A percentile compares a stretch with the other conserved stretches of the same genome.
phyloP scores from a whole-genome alignment of 164 flowering plant genomes.

The Warburgia ugandensis region DNA sequence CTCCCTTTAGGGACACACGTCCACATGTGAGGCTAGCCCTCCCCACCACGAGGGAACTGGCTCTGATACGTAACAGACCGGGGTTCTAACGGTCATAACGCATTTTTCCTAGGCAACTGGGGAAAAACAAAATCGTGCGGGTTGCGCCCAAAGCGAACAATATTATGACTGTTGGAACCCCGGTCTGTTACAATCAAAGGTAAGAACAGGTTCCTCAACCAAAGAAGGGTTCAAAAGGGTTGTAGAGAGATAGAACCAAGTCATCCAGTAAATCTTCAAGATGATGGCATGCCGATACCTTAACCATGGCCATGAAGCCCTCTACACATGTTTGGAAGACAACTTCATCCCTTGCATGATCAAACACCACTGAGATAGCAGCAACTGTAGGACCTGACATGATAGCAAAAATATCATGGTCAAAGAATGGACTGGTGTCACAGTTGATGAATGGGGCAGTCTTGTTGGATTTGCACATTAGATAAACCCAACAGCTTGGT shows the following conservation, averaged over 20 bases:
- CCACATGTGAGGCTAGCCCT: too few relatives aligned
- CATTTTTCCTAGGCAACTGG: too few relatives aligned
- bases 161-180: too few relatives aligned
- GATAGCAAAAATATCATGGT: constrained; percentile 36
- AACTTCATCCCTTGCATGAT: constrained; percentile 31
- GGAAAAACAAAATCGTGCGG: too few relatives aligned
- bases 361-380: constrained; percentile 38
- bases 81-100: too few relatives aligned
- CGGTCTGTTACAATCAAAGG: too few relatives aligned
- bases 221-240: constrained; percentile 27
- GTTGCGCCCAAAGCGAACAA: too few relatives aligned
- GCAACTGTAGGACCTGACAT: constrained; percentile 43
- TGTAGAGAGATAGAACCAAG: constrained; percentile 34
- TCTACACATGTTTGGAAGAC: constrained; percentile 30
- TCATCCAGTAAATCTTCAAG: constrained; percentile 36
- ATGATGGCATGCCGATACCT: constrained; percentile 37
- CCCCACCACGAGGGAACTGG: too few relatives aligned
- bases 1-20: too few relatives aligned
- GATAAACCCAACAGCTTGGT: constrained; percentile 32
- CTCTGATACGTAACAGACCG: too few relatives aligned
- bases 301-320: constrained; percentile 37
- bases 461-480: constrained; percentile 28
- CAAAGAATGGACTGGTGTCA: constrained; percentile 26
- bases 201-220: constrained; percentile 29
- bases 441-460: constrained; percentile 29